Percentiles rank a stretch among this genome's conserved stretches.
phyloP scores from a whole-genome alignment of 2,329 filamentous ascomycete species.

The Penicillium sp. region DNA sequence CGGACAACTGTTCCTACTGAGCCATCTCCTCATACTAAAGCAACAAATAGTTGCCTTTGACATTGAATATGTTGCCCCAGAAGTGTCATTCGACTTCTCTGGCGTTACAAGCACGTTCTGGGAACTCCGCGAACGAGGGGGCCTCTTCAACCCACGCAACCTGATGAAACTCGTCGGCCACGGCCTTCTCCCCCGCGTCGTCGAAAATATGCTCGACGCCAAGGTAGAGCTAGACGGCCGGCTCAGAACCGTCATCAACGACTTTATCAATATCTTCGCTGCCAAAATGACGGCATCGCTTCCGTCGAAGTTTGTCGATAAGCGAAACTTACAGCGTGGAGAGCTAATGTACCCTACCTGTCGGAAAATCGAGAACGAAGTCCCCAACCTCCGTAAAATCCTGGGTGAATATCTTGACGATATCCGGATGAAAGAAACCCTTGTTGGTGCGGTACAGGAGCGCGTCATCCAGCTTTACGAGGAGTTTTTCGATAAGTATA shows the following conservation, averaged over 20 bases:
- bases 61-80: conserved; percentile 75
- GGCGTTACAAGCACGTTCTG: conserved; percentile 69
- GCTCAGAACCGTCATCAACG: conserved; percentile 67
- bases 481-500: conserved; percentile 63
- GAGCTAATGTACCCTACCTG: conserved; percentile 56
- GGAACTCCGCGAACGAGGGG: conserved; percentile 68
- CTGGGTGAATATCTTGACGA: conserved; percentile 69
- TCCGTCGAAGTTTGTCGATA: conserved; percentile 46
- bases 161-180: conserved; percentile 64
- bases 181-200: conserved; percentile 66
- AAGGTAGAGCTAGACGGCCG: conserved; percentile 70
- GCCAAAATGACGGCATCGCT: conserved; percentile 59
- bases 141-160: conserved; percentile 68
- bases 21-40: conserved; percentile 92
- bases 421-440: conserved; percentile 66
- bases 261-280: conserved; percentile 66
- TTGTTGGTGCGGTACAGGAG: conserved; percentile 69
- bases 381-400: conserved; percentile 59
- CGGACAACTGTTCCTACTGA: conserved; percentile 88
- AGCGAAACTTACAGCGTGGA: conserved; percentile 43
- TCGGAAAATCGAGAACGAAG: conserved; percentile 62
- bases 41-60: conserved; percentile 96
- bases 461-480: conserved; percentile 67
- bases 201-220: conserved; percentile 74
- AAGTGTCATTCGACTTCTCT: conserved; percentile 70